phyloP scores from a whole-genome alignment of 129 eudicot species.

The Artemisia argyi region DNA sequence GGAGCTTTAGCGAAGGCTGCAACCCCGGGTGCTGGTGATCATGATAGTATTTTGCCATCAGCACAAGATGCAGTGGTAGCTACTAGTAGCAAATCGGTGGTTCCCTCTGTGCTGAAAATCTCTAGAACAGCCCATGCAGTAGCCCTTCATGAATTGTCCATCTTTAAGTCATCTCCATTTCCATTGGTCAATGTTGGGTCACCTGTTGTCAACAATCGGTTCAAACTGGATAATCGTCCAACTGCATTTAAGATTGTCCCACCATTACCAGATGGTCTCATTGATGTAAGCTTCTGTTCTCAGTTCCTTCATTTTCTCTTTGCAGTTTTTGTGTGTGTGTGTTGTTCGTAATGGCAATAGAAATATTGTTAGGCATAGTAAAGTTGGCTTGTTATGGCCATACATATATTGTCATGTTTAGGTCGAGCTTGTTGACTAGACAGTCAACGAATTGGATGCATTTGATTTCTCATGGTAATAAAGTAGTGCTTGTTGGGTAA shows the following conservation, averaged over 20 bases:
- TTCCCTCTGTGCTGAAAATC: constrained; percentile 21
- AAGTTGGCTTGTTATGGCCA: too few relatives aligned
- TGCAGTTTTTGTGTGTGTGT: too few relatives aligned
- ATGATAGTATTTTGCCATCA: constrained; percentile 33
- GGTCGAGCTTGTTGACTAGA: too few relatives aligned
- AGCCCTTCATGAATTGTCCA: too few relatives aligned
- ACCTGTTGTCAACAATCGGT: constrained; percentile 55
- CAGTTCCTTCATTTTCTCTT: neutral
- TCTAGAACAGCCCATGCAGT: too few relatives aligned
- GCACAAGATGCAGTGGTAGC: constrained; percentile 34
- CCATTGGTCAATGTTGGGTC: constrained; percentile 48
- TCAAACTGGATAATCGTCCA: constrained; percentile 91
- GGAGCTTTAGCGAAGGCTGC: constrained; percentile 41
- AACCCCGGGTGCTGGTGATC: constrained; percentile 29
- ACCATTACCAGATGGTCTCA: constrained; percentile 29
- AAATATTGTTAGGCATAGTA: too few relatives aligned
- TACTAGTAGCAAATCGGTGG: constrained; percentile 32
- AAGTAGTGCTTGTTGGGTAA: too few relatives aligned
- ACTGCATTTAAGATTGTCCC: constrained; percentile 63
- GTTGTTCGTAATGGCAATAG: too few relatives aligned
- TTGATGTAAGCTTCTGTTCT: constrained; percentile 47
- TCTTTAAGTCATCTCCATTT: constrained; percentile 26
- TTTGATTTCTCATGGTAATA: too few relatives aligned
- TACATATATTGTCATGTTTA: too few relatives aligned
- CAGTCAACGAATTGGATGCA: too few relatives aligned